Conservation (phyloP, 208 protist genomes). For the Lotmaria passim region DNA sequence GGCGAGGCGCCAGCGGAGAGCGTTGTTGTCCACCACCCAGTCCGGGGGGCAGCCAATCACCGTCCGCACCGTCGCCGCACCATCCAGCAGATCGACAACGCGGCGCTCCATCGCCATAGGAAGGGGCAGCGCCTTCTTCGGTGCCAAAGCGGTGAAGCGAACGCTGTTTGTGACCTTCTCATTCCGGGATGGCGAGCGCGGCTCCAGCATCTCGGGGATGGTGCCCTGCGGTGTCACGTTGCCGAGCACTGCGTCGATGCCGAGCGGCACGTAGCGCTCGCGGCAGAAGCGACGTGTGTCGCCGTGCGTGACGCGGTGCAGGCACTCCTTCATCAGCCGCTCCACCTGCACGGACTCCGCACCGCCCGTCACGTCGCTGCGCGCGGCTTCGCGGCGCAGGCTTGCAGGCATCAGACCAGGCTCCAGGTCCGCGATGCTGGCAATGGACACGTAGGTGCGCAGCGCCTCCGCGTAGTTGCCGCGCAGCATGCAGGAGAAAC, state of each 20-base stretch:
- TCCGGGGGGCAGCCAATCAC: conserved; percentile 3
- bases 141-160: background rate
- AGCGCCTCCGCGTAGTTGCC: conserved; percentile 45
- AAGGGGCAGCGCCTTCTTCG: background rate
- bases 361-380: conserved; percentile 13
- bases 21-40: conserved; percentile 10
- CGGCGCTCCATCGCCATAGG: background rate
- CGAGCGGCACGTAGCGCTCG: background rate
- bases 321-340: conserved; percentile 32
- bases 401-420: conserved; percentile 19
- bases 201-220: no score
- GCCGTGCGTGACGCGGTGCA: conserved; percentile 5
- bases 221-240: background rate
- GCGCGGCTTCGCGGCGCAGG: conserved; percentile 22
- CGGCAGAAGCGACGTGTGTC: background rate
- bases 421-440: conserved; percentile 25
- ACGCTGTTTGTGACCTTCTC: no score
- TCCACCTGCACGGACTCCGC: conserved; percentile 26
- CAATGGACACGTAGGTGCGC: conserved; percentile 23
- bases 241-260: conserved; percentile 16
- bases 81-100: background rate
- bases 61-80: background rate
- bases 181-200: no score
- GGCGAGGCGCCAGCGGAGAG: conserved; percentile 9
- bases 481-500: conserved; percentile 47